These are phyloP conservation scores for Schizopora paradoxa DNA, from an alignment of 1,284 basidiomycete genomes.

Conservation along the genomic window DNA sequence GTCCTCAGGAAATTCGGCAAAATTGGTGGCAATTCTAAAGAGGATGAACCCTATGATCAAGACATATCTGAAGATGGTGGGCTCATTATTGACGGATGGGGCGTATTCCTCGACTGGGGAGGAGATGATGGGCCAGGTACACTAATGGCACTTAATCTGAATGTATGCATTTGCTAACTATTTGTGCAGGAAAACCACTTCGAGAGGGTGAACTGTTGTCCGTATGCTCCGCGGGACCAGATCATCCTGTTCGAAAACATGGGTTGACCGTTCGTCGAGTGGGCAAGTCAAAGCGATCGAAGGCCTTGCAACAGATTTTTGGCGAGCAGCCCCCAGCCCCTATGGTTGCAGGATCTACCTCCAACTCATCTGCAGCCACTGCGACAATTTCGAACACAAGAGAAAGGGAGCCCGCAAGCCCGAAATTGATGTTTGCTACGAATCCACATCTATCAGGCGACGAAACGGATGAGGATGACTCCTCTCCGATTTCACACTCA, in stretches of 20 bases:
- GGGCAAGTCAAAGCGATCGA: conserved; percentile 36
- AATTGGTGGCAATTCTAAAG: conserved; percentile 43
- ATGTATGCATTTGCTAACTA: conserved; percentile 13
- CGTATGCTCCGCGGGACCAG: conserved; percentile 80
- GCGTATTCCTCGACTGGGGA: conserved; percentile 63
- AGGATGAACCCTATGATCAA: conserved; percentile 43
- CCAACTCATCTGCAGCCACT: conserved; percentile 21
- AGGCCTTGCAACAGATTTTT: conserved; percentile 52
- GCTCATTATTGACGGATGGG: conserved; percentile 84
- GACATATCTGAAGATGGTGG: conserved; percentile 56
- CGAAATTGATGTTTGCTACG: no score
- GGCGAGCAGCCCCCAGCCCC: conserved; percentile 45
- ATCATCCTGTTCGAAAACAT: conserved; percentile 77
- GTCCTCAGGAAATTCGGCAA: conserved; percentile 88
- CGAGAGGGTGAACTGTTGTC: conserved; percentile 80
- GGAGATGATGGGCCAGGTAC: conserved; percentile 53
- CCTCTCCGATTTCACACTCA: conserved; percentile 23
- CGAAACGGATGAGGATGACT: conserved; percentile 37
- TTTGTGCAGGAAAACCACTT: conserved; percentile 56
- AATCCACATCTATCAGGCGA: no score
- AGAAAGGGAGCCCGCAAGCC: no score
- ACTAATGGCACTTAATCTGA: conserved; percentile 22
- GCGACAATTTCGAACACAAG: conserved; percentile 23
- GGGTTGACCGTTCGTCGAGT: conserved; percentile 72
- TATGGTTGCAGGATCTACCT: no score